Evolutionary conservation across 805 yeast genomes (phyloP).

Genomic region (Metschnikowia cubensis): DNA sequence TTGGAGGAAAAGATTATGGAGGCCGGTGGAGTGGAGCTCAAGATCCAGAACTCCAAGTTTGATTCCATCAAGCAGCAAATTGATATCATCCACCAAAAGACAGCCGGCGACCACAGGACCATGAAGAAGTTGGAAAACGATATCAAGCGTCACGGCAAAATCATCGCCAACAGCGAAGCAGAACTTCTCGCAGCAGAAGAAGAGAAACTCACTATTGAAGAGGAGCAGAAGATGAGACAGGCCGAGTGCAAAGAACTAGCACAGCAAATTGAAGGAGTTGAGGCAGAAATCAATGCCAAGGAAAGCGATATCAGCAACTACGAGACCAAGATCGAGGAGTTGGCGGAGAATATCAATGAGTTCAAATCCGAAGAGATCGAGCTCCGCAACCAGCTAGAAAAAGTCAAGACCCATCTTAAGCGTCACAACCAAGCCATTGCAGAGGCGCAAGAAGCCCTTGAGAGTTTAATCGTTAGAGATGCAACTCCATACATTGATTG

Average conservation of each 20-base stretch:
- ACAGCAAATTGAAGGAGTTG: constrained; percentile 24
- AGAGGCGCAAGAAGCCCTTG: constrained; percentile 38
- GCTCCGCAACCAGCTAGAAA: constrained; percentile 58
- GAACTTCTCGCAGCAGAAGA: constrained; percentile 37
- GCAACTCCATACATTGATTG: constrained; percentile 47
- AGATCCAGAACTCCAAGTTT: constrained; percentile 77
- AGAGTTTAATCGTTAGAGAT: constrained; percentile 50
- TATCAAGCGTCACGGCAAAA: constrained; percentile 49
- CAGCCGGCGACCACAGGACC: constrained; percentile 53
- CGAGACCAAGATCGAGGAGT: constrained; percentile 29
- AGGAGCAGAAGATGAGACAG: constrained; percentile 23
- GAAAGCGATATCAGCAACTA: constrained; percentile 37
- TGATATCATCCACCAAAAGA: constrained; percentile 53
- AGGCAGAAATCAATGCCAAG: constrained; percentile 35
- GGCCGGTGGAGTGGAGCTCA: constrained; percentile 84
- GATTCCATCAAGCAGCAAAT: constrained; percentile 67
- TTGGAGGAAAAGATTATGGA: constrained; percentile 79
- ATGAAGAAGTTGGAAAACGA: constrained; percentile 63
- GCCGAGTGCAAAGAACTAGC: constrained; percentile 23
- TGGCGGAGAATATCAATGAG: constrained; percentile 47
- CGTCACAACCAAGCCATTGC: constrained; percentile 38
- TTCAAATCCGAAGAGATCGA: constrained; percentile 66
- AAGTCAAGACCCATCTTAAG: constrained; percentile 39
- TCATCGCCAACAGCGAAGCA: constrained; percentile 40
- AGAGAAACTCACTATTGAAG: constrained; percentile 22